A percentile compares a stretch with the other conserved stretches of the same genome.
Evolutionary conservation across 1,284 basidiomycete genomes (phyloP).

Genomic region (Fomitopsis pinicola): DNA sequence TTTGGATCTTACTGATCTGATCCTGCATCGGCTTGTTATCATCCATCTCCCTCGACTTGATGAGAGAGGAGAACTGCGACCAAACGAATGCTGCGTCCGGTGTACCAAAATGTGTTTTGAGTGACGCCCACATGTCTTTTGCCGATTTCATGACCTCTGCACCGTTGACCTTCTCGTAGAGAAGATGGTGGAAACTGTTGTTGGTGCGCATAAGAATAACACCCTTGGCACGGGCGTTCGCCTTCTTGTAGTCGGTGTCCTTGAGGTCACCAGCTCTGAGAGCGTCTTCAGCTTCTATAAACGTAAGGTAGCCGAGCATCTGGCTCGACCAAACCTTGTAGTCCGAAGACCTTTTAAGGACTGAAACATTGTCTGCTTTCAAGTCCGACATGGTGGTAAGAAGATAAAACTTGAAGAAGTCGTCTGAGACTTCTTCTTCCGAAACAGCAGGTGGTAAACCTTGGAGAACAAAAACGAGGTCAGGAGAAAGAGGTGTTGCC

Average conservation of each 20-base stretch:
- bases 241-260: background rate
- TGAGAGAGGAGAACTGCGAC: background rate
- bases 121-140: background rate
- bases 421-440: no score
- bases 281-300: background rate
- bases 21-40: background rate
- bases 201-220: background rate
- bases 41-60: background rate
- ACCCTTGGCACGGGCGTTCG: background rate
- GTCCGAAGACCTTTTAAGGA: background rate
- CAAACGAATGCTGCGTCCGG: background rate
- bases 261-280: background rate
- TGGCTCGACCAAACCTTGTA: background rate
- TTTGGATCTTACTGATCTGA: background rate
- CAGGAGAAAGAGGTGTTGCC: no score
- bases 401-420: no score
- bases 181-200: background rate
- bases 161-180: background rate
- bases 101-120: background rate
- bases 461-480: no score
- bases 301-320: background rate
- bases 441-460: no score
- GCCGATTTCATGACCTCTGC: background rate
- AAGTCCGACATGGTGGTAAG: background rate
- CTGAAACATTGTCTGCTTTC: background rate